Percentiles rank a stretch among this genome's conserved stretches.
phyloP scores from a whole-genome alignment of 345 rosid genomes.

The Kandelia obovata region DNA sequence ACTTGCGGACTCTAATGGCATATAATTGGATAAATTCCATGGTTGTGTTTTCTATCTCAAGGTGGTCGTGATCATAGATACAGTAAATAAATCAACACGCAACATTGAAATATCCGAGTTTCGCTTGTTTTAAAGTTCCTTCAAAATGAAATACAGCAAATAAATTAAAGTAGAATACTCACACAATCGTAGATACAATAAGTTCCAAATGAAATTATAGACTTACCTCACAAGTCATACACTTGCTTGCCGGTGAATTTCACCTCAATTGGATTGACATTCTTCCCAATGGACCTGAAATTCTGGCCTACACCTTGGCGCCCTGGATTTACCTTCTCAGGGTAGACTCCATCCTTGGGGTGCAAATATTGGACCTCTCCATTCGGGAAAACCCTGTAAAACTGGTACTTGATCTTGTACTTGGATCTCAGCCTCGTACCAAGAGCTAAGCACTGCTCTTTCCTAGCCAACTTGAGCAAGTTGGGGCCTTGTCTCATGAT shows the following conservation, averaged over 20 bases:
- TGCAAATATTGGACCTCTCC: constrained; percentile 93
- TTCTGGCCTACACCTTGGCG: constrained; percentile 82
- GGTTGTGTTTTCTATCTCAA: no score
- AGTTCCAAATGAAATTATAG: background rate
- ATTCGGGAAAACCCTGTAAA: constrained; percentile 87
- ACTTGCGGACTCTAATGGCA: background rate
- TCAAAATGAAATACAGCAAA: background rate
- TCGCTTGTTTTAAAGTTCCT: no score
- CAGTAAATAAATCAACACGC: no score
- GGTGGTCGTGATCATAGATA: no score
- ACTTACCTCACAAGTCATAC: constrained; percentile 62
- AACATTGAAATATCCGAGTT: no score
- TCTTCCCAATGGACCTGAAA: constrained; percentile 85
- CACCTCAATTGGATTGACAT: constrained; percentile 82
- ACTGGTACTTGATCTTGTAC: constrained; percentile 96
- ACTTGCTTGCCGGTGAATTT: constrained; percentile 92
- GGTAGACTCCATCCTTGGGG: constrained; percentile 93
- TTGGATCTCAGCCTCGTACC: constrained; percentile 91
- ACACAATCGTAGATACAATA: background rate
- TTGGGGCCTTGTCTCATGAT: constrained; percentile 95
- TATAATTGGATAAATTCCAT: background rate
- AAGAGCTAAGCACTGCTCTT: constrained; percentile 89
- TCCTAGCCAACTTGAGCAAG: constrained; percentile 86
- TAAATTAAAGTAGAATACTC: background rate
- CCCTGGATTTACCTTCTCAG: constrained; percentile 89